These are phyloP conservation scores for Pochonia chlamydosporia DNA, from an alignment of 2,329 filamentous ascomycete genomes.

Conservation along the genomic window DNA sequence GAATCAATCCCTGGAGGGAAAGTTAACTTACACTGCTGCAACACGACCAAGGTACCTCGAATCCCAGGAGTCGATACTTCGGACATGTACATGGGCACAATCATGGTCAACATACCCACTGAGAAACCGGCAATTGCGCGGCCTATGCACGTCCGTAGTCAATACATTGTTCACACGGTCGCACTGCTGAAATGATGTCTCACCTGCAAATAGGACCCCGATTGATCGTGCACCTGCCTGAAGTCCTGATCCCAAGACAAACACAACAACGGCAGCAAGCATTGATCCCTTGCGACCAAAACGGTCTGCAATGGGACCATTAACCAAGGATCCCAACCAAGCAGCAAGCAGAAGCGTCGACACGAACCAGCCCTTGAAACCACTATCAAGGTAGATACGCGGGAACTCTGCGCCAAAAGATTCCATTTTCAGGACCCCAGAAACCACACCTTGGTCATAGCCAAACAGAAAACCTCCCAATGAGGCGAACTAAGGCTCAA, in stretches of 20 bases:
- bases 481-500: slow-evolving; percentile 19
- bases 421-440: slow-evolving; percentile 40
- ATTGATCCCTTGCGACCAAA: slow-evolving; percentile 29
- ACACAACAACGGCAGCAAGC: slow-evolving; percentile 27
- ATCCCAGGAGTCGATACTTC: slow-evolving; percentile 43
- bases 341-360: slow-evolving; percentile 42
- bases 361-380: slow-evolving; percentile 48
- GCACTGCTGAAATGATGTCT: background rate
- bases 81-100: slow-evolving; percentile 39
- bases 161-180: background rate
- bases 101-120: slow-evolving; percentile 33
- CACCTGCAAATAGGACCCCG: slow-evolving; percentile 33
- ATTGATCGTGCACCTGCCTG: slow-evolving; percentile 36
- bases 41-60: slow-evolving; percentile 39
- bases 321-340: slow-evolving; percentile 42
- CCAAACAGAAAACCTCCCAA: slow-evolving; percentile 40
- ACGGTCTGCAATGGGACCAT: slow-evolving; percentile 31
- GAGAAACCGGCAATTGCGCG: slow-evolving; percentile 38
- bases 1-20: background rate
- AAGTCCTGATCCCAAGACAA: slow-evolving; percentile 35
- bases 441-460: slow-evolving; percentile 44
- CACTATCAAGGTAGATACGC: slow-evolving; percentile 33
- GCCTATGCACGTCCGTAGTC: slow-evolving; percentile 17
- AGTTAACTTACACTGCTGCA: slow-evolving; percentile 27
- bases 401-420: slow-evolving; percentile 28